A percentile compares a stretch with the other conserved stretches of the same genome.
Conservation (phyloP, 1,284 basidiomycete genomes). For the Cutaneotrichosporon cyanovorans region DNA sequence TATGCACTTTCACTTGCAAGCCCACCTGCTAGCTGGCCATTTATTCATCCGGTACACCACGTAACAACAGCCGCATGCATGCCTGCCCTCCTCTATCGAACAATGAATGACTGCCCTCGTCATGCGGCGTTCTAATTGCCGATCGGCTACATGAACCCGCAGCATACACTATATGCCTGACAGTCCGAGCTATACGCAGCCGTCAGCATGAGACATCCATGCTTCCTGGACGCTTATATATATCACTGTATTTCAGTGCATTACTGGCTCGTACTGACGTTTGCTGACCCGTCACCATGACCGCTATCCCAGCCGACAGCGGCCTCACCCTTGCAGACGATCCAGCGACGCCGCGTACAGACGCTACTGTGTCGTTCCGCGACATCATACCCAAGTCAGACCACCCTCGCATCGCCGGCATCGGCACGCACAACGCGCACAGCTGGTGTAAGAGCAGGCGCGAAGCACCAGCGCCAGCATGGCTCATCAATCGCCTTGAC, state of each 20-base stretch:
- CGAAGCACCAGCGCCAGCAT: slow-evolving; percentile 31
- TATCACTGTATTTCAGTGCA: too few relatives aligned
- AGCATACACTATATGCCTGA: too few relatives aligned
- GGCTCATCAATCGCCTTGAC: slow-evolving; percentile 36
- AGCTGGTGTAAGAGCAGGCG: slow-evolving; percentile 33
- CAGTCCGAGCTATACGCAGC: too few relatives aligned
- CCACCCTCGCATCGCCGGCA: slow-evolving; percentile 37
- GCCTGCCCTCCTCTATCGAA: too few relatives aligned
- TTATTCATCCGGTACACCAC: too few relatives aligned
- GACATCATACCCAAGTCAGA: slow-evolving; percentile 31
- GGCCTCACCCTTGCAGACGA: slow-evolving; percentile 30
- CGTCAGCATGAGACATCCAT: too few relatives aligned
- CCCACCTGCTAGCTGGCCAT: not conserved
- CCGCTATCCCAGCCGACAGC: slow-evolving; percentile 15
- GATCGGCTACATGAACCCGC: too few relatives aligned
- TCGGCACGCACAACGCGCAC: slow-evolving; percentile 22
- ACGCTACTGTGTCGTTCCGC: slow-evolving; percentile 36
- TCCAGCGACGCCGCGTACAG: slow-evolving; percentile 28
- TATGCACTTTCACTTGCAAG: not conserved
- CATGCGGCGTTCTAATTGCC: too few relatives aligned
- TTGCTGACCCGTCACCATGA: not conserved
- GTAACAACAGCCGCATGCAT: too few relatives aligned
- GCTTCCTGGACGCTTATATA: too few relatives aligned
- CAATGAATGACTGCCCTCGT: too few relatives aligned
- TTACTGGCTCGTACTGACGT: too few relatives aligned